These are phyloP conservation scores for Fibroporia radiculosa DNA, from an alignment of 768 basidiomycete genomes.

Conservation along the genomic window DNA sequence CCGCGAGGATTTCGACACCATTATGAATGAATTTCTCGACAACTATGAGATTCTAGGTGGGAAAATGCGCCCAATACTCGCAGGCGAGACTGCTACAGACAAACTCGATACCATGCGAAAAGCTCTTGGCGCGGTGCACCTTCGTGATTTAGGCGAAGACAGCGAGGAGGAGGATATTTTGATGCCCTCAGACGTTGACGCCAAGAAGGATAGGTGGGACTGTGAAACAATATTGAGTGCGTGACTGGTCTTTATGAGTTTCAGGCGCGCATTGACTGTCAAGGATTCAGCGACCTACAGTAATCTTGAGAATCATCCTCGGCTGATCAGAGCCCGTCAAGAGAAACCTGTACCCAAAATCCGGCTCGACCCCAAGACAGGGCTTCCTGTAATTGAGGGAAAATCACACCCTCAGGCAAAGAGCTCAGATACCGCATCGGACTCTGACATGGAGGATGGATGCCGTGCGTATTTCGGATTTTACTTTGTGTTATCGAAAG, in stretches of 20 bases:
- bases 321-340: conserved; percentile 67
- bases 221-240: conserved; percentile 91
- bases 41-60: conserved; percentile 89
- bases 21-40: conserved; percentile 91
- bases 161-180: conserved; percentile 38
- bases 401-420: conserved; percentile 2
- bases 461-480: conserved; percentile 17
- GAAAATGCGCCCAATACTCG: conserved; percentile 71
- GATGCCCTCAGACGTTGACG: conserved; percentile 33
- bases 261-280: not conserved
- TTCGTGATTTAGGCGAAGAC: conserved; percentile 42
- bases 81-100: conserved; percentile 63
- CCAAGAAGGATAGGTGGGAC: conserved; percentile 83
- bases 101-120: conserved; percentile 77
- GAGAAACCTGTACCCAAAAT: conserved; percentile 53
- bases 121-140: conserved; percentile 65
- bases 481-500: not conserved
- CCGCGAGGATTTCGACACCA: conserved; percentile 80
- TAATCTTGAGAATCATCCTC: conserved; percentile 97
- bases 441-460: conserved; percentile 23
- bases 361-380: conserved; percentile 65
- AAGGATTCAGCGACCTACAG: conserved; percentile 73
- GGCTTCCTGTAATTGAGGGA: conserved; percentile 53
- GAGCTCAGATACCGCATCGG: conserved; percentile 8
- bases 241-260: conserved; percentile 8